A percentile compares a stretch with the other conserved stretches of the same genome.
These are phyloP conservation scores for Allium fistulosum DNA, from an alignment of 106 monocot genomes.

Conservation along the genomic window DNA sequence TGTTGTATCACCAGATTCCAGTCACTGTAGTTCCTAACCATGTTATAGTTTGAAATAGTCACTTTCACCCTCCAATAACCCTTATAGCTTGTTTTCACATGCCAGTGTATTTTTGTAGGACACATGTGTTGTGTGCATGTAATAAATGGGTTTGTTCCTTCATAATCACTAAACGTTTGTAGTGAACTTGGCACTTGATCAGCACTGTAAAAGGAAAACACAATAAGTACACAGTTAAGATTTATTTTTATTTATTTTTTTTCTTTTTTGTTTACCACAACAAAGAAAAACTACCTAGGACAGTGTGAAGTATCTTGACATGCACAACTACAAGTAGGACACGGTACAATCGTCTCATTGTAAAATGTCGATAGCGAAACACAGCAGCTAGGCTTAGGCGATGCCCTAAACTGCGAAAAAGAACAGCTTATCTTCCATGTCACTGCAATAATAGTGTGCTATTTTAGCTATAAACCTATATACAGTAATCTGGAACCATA, in stretches of 20 bases:
- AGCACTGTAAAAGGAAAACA: constrained; percentile 13
- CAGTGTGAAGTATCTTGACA: constrained; percentile 37
- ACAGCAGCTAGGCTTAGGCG: constrained; percentile 45
- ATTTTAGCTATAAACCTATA: no score
- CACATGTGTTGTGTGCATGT: constrained; percentile 78
- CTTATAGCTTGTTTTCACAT: constrained; percentile 63
- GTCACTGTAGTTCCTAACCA: constrained; percentile 64
- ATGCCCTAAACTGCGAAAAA: constrained; percentile 50
- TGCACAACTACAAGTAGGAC: constrained; percentile 67
- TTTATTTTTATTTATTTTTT: no score
- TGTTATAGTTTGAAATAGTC: constrained; percentile 65
- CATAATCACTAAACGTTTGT: constrained; percentile 7
- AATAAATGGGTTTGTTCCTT: constrained; percentile 5
- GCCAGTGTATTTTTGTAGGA: constrained; percentile 79
- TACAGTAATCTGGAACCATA: neutral
- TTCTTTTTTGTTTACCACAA: no score
- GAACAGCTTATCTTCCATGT: constrained; percentile 62
- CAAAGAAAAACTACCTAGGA: constrained; percentile 12
- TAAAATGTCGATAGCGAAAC: constrained; percentile 86
- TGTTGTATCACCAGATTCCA: constrained; percentile 87
- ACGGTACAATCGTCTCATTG: constrained; percentile 40
- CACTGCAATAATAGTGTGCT: constrained; percentile 28
- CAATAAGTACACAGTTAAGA: neutral
- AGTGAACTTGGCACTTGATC: neutral
- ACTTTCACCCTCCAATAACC: constrained; percentile 90